Base-by-base conservation (phyloP, 176 grass and related monocot species). In the Thalia dealbata region DNA sequence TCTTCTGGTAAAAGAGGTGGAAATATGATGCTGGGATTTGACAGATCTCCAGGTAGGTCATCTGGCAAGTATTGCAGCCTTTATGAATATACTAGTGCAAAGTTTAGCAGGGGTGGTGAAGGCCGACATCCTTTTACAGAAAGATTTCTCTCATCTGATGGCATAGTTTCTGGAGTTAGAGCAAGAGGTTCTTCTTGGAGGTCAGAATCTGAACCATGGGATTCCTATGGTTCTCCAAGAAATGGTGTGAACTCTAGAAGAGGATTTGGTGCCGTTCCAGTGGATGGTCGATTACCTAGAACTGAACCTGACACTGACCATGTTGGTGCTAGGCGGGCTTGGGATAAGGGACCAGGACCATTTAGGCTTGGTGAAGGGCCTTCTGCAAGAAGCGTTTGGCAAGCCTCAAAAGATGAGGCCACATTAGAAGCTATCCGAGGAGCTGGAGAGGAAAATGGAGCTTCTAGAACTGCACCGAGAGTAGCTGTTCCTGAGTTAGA, bases 371-470 rank as follows among this genome's bases (percentile, higher is more conserved):
- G 95, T 38, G 90, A 99, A 75, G 95, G 95, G 58, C 95, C 95
- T 70, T 99, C 95, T 76, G 95, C 90, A 82, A 89, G 95, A 78
- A 92, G 87, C 86, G 95, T 91, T 72, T 99, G 95, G 90, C 88
- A 91, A 71, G 95, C 95, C 38, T 93, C 95, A 2, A 99, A 93
- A 78, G 95, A 99, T 81, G 90, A 93, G 81, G 95, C 90, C 4
- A 99, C 90, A 63, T 35, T 99, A 58, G 90, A 99, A 91, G 95
- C 95, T 45, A 99, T 93, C 58, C 73, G 95, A 75, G 95, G 91
- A 74, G 95, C 87, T 3, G 95, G 95, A 28, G 95, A 99, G 76
- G 95, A 93, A 78, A 99, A 93, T 72, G 85, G 81, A 82, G 71
- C 46, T 77, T 91, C 83, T 21, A 92, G 81, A 61, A 77, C 71